Evolutionary conservation across 116 monocot species (phyloP).

Genomic region (Posidonia oceanica): DNA sequence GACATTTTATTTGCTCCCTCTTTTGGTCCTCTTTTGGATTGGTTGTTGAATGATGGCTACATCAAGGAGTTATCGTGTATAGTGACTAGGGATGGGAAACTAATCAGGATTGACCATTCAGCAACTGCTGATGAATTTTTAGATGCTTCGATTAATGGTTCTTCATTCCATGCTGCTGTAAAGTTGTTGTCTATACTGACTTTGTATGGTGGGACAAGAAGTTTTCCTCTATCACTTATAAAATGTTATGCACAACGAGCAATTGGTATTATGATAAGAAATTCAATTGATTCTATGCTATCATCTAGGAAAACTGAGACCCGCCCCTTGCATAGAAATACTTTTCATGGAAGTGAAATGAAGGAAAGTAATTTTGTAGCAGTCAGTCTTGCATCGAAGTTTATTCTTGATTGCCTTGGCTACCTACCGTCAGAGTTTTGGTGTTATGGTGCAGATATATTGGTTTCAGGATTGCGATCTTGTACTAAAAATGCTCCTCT

Average conservation of each 20-base stretch:
- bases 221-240: slow-evolving; percentile 53
- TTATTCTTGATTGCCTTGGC: slow-evolving; percentile 62
- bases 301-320: neutral
- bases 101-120: slow-evolving; percentile 53
- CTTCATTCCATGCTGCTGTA: slow-evolving; percentile 44
- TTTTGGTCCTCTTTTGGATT: no score
- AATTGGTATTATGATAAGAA: slow-evolving; percentile 33
- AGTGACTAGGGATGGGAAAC: slow-evolving; percentile 47
- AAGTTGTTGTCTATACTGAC: slow-evolving; percentile 21
- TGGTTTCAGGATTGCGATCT: slow-evolving; percentile 46
- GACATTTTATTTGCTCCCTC: no score
- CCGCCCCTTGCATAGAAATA: neutral
- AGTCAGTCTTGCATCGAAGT: slow-evolving; percentile 22
- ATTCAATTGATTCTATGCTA: slow-evolving; percentile 21
- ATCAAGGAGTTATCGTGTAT: slow-evolving; percentile 16
- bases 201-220: neutral
- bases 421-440: slow-evolving; percentile 64
- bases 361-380: neutral
- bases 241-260: slow-evolving; percentile 70
- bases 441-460: slow-evolving; percentile 51
- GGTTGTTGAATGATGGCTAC: no score
- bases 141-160: slow-evolving; percentile 53
- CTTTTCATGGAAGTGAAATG: no score
- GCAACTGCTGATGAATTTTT: slow-evolving; percentile 68
- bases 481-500: slow-evolving; percentile 36